Base-by-base conservation (phyloP, 2,329 filamentous ascomycete species). In the Bipolaris zeicola region DNA sequence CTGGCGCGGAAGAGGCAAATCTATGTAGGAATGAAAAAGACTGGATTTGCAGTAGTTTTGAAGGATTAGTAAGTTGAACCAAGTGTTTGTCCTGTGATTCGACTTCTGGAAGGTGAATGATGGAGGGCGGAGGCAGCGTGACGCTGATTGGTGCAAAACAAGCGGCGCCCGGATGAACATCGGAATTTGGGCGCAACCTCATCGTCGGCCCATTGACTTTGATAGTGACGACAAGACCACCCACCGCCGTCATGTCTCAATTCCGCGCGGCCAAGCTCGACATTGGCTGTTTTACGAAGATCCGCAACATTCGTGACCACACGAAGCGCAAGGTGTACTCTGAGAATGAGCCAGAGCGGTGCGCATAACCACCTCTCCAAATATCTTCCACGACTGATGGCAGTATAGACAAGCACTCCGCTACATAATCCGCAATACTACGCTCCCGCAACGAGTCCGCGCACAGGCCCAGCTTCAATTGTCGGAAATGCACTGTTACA, bases 401-500 rank as follows among this genome's bases (percentile, higher is more conserved):
- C 4, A 31, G 24, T 34, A 51, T 61, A 96, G 94, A 78, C 93
- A 98, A 90, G 94, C 81, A 3, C 80, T 82, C 47, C 78, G 79
- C 69, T 97, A 97, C 80, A 89, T 96, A 62, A 91, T 96, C 76
- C 92, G 91, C 77, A 99, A 99, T 78, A 95, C 92, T 31, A 89
- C 88, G 1, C 88, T 99, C 3, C 87, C 93, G 1, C 83, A 87
- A 53, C 87, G 93, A 71, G 87, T 90, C 49, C 90, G 96, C 70
- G 92, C 91, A 60, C 90, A 96, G 76, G 95, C 95, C 39, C 94
- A 98, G 81, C 86, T 99, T 54, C 89, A 98, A 79, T 83, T 99
- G 64, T 87, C 89, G 3, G 89, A 96, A 79, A 97, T 98, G 94
- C 93, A 97, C 81, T 88, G 87, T 82, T 98, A 98, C 79, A 98